Evolutionary conservation across 2,329 filamentous ascomycete species (phyloP).

Genomic region (Dactylonectria estremocensis): DNA sequence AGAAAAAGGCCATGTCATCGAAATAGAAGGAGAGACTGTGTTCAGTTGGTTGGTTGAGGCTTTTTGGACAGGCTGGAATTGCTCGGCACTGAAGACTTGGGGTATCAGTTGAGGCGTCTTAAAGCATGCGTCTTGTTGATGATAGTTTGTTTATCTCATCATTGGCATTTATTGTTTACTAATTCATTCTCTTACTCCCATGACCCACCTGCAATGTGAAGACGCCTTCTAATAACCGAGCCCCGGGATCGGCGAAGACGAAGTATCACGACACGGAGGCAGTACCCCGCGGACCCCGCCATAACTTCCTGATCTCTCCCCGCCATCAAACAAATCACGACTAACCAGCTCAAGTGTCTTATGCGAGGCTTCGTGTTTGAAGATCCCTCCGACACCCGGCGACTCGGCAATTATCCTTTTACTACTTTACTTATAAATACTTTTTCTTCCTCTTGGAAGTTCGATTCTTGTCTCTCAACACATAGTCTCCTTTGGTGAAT

Average conservation of each 20-base stretch:
- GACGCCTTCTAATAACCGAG: slow-evolving; percentile 31
- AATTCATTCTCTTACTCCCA: background rate
- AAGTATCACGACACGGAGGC: slow-evolving; percentile 16
- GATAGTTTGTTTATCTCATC: background rate
- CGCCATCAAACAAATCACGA: slow-evolving; percentile 1
- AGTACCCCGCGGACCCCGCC: slow-evolving; percentile 15
- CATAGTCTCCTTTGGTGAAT: background rate
- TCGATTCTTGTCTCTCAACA: background rate
- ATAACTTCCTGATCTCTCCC: background rate
- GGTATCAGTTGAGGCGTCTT: no score
- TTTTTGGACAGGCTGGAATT: no score
- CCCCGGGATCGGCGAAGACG: slow-evolving; percentile 38
- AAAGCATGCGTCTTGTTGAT: no score
- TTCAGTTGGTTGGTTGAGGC: background rate
- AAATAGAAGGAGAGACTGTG: background rate
- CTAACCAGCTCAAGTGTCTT: background rate
- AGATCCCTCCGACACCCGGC: background rate
- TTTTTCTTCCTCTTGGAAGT: background rate
- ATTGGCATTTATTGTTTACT: background rate
- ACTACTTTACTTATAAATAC: background rate
- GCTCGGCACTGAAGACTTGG: no score
- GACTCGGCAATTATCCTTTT: background rate
- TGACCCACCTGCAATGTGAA: background rate
- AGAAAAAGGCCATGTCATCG: slow-evolving; percentile 41
- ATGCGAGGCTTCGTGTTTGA: background rate